Evolutionary conservation across 2,329 filamentous ascomycete species (phyloP).

Genomic region (Bipolaris sorokiniana): DNA sequence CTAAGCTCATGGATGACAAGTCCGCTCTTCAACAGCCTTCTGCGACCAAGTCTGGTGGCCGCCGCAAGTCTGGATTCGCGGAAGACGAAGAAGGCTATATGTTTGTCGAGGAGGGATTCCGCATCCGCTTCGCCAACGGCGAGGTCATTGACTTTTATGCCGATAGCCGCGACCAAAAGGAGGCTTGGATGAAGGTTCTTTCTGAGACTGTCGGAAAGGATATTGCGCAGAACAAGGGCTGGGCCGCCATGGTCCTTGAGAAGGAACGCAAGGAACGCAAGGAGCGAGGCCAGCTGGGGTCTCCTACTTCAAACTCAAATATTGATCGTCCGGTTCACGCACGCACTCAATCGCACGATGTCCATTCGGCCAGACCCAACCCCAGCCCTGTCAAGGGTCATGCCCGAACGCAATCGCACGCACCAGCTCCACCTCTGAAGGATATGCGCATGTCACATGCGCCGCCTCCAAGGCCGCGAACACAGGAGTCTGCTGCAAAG

Average conservation of each 20-base stretch:
- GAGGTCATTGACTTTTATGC: slow-evolving; percentile 99
- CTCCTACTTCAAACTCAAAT: slow-evolving; percentile 28
- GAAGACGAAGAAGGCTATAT: slow-evolving; percentile 99
- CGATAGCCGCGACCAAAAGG: slow-evolving; percentile 84
- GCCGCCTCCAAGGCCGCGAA: slow-evolving; percentile 40
- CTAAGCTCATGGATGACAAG: slow-evolving; percentile 91
- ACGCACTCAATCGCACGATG: slow-evolving; percentile 43
- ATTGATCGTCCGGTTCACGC: slow-evolving; percentile 30
- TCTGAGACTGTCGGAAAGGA: slow-evolving; percentile 71
- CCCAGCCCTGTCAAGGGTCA: slow-evolving; percentile 43
- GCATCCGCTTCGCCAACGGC: slow-evolving; percentile 96
- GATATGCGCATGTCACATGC: slow-evolving; percentile 34
- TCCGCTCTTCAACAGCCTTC: slow-evolving; percentile 83
- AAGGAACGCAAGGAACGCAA: slow-evolving; percentile 49
- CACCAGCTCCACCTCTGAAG: slow-evolving; percentile 41
- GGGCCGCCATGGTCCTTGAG: slow-evolving; percentile 66
- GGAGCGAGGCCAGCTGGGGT: slow-evolving; percentile 28
- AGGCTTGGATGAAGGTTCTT: slow-evolving; percentile 91
- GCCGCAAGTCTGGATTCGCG: slow-evolving; percentile 92
- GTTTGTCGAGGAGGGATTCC: slow-evolving; percentile 99
- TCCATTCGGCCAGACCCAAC: slow-evolving; percentile 23
- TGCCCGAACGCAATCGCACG: slow-evolving; percentile 41
- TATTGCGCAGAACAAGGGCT: slow-evolving; percentile 58
- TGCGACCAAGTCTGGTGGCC: slow-evolving; percentile 72
- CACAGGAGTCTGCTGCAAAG: slow-evolving; percentile 31